A percentile compares a stretch with the other conserved stretches of the same genome.
These are phyloP conservation scores for Luvunga scandens DNA, from an alignment of 345 rosid species.

Conservation along the genomic window DNA sequence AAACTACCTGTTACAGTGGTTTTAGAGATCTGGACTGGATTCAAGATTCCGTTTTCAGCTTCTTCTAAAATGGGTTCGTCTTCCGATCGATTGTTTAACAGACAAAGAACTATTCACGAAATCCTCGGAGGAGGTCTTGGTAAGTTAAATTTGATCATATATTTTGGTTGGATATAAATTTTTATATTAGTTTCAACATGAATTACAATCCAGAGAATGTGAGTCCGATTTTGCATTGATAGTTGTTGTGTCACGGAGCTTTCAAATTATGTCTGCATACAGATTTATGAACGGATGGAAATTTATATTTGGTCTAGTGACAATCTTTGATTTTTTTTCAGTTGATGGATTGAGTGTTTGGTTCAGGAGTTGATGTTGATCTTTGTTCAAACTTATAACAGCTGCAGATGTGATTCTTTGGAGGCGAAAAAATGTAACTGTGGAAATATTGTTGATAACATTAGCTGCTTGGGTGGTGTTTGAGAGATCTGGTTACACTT, in stretches of 20 bases:
- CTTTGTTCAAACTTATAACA: constrained; percentile 31
- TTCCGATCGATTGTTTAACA: constrained; percentile 50
- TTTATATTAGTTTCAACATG: not conserved
- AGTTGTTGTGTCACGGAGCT: not conserved
- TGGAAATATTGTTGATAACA: constrained; percentile 61
- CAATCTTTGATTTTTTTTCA: not conserved
- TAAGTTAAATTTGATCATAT: constrained; percentile 26
- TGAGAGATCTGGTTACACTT: constrained; percentile 77
- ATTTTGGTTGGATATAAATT: too few species aligned
- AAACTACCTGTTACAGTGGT: constrained; percentile 12
- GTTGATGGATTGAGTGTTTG: constrained; percentile 4
- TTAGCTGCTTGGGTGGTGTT: constrained; percentile 87
- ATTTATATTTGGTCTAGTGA: not conserved
- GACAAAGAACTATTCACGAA: constrained; percentile 71
- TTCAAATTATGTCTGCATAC: not conserved
- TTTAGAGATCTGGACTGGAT: constrained; percentile 46
- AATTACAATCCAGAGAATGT: not conserved
- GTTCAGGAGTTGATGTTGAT: not conserved
- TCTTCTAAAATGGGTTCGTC: constrained; percentile 51
- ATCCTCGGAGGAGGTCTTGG: constrained; percentile 83
- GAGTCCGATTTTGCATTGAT: constrained; percentile 1
- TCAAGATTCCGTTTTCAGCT: constrained; percentile 19
- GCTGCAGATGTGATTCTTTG: constrained; percentile 92
- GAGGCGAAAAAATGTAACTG: constrained; percentile 65
- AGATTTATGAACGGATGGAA: not conserved